Evolutionary conservation across 805 yeast genomes (phyloP), one percentile per base, ranked within the genome.

Genomic region (Yamadazyma tumulicola): DNA sequence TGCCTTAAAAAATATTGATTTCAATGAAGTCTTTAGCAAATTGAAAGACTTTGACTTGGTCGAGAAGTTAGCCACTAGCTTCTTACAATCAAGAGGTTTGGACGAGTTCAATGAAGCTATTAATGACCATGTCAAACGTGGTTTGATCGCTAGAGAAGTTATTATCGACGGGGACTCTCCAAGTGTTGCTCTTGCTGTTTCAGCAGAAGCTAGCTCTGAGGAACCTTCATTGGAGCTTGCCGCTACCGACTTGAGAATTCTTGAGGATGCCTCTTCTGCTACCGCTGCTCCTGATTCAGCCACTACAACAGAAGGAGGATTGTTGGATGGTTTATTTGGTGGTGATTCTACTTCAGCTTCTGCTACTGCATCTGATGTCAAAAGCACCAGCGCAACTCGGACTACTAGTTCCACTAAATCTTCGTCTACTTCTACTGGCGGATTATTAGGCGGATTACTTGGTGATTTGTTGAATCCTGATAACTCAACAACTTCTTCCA

Each of bases 31-130:
- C 27, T 55, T 46, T 39, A 39, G 39, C 13, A 39, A 51, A 11
- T 45, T 59, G 29, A 57, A 55, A 37, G 47, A 48, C 28, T 55
- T 62, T 22, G 62, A 57, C 15, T 33, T 52, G 27, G 37, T 42
- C 32, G 21, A 39, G 4, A 32, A 35, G 23, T 35, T 43, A 23
- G 32, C 38, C 14, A 19, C 35, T 12, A 19, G 31, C 9, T 37
- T 43, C 11, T 38, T 43, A 30, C 37, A 22, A 21, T 28, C 42
- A 4, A 40, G 43, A 40, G 41, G 31, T 16, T 47, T 51, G 13
- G 33, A 32, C 5, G 47, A 43, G 26, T 46, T 48, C 26, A 15
- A 46, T 17, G 30, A 38, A 16, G 49, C 39, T 13, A 35, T 42
- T 14, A 38, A 36, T 15, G 43, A 31, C 5, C 38, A 38, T 15